A percentile compares a stretch with the other conserved stretches of the same genome.
Conservation (phyloP, 2,329 filamentous ascomycete species). For the Claviceps sorghi region DNA sequence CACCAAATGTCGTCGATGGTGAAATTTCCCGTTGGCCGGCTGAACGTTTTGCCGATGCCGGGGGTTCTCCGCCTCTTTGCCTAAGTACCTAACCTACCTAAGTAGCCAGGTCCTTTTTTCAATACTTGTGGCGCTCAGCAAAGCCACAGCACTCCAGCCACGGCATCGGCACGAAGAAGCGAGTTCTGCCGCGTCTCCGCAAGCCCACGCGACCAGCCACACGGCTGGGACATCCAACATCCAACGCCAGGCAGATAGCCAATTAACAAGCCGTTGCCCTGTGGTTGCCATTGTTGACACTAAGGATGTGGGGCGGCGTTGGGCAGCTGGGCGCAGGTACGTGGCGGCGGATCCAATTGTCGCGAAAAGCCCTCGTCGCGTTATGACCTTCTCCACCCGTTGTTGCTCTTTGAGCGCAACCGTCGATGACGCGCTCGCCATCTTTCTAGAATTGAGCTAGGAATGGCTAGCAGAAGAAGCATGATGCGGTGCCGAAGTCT, state of each 20-base stretch:
- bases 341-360: slow-evolving; percentile 6
- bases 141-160: slow-evolving; percentile 2
- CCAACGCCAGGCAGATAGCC: slow-evolving; percentile 15
- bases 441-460: neutral
- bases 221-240: slow-evolving; percentile 10
- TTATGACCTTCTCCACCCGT: slow-evolving; percentile 6
- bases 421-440: slow-evolving; percentile 4
- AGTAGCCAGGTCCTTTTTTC: neutral
- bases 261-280: slow-evolving; percentile 38
- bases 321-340: slow-evolving; percentile 5
- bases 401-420: neutral
- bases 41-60: slow-evolving; percentile 13
- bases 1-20: neutral
- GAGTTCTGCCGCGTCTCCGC: slow-evolving; percentile 1
- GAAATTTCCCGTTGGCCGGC: slow-evolving; percentile 14
- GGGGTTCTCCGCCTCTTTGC: neutral
- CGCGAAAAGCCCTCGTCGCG: slow-evolving; percentile 9
- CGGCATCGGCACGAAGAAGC: slow-evolving; percentile 10
- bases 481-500: neutral
- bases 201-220: slow-evolving; percentile 15
- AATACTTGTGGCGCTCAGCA: neutral
- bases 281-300: slow-evolving; percentile 41
- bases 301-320: slow-evolving; percentile 6
- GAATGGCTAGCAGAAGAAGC: neutral
- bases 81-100: too few species aligned